phyloP scores from a whole-genome alignment of 768 basidiomycete species.

The Rhodocollybia butyracea region DNA sequence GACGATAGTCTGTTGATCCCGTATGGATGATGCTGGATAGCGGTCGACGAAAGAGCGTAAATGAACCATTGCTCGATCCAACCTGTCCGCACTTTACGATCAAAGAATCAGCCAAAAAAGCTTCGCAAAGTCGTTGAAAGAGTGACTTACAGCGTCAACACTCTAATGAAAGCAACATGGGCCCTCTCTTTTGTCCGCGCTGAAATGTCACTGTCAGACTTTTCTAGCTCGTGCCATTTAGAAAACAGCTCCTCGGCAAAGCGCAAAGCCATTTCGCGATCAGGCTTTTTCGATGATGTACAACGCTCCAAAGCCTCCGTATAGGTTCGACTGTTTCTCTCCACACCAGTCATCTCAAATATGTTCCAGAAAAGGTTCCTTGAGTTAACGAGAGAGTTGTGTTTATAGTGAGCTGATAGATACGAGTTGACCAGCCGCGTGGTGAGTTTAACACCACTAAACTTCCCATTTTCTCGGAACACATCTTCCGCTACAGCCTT shows the following conservation, averaged over 20 bases:
- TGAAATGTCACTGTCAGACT: conserved; percentile 19
- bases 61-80: conserved; percentile 51
- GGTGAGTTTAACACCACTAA: conserved; percentile 55
- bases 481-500: background rate
- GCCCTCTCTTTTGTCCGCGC: conserved; percentile 61
- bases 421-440: conserved; percentile 76
- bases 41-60: conserved; percentile 58
- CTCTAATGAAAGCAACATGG: conserved; percentile 65
- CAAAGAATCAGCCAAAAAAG: conserved; percentile 3
- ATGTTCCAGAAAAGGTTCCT: conserved; percentile 48
- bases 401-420: conserved; percentile 68
- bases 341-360: conserved; percentile 40
- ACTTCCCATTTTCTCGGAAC: conserved; percentile 32
- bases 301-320: conserved; percentile 71
- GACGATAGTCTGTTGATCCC: conserved; percentile 14
- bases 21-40: conserved; percentile 60
- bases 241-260: conserved; percentile 67
- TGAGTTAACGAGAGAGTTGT: conserved; percentile 44
- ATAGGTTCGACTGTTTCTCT: conserved; percentile 52
- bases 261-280: conserved; percentile 42
- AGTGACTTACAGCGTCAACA: conserved; percentile 54
- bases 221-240: conserved; percentile 55
- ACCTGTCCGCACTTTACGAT: conserved; percentile 39
- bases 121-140: background rate
- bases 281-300: conserved; percentile 37